Evolutionary conservation across 164 flowering plant species (phyloP).

Genomic region (Berberis thunbergii): DNA sequence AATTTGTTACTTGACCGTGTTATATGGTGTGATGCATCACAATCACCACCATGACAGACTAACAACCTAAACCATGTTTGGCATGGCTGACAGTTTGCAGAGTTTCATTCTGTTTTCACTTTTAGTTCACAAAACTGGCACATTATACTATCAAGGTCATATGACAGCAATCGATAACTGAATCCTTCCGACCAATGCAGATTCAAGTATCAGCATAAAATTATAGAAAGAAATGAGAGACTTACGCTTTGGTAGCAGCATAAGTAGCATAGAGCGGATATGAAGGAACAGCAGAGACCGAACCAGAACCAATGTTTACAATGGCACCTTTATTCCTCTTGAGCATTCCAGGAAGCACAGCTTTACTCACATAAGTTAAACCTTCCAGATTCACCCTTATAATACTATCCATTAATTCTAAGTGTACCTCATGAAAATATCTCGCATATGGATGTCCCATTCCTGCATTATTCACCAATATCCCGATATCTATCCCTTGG

Average conservation of each 20-base stretch:
- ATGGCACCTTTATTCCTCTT: conserved; percentile 18
- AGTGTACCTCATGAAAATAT: conserved; percentile 12
- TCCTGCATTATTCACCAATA: conserved; percentile 52
- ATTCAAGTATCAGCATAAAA: background rate
- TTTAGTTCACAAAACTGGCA: too few species aligned
- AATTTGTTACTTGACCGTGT: too few species aligned
- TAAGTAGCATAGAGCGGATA: conserved; percentile 13
- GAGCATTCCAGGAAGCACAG: conserved; percentile 14
- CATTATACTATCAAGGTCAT: background rate
- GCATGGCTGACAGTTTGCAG: too few species aligned
- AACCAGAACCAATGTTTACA: conserved; percentile 14
- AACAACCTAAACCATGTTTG: too few species aligned
- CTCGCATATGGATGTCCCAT: conserved; percentile 16
- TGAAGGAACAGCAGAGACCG: conserved; percentile 1
- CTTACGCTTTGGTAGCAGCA: conserved; percentile 19
- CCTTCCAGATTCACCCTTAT: conserved; percentile 10
- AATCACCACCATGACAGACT: too few species aligned
- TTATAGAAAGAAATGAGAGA: background rate
- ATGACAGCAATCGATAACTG: background rate
- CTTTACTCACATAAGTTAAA: conserved; percentile 10
- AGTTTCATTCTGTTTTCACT: too few species aligned
- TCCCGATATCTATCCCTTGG: conserved; percentile 41
- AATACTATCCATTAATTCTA: background rate
- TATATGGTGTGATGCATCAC: too few species aligned
- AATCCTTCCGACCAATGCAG: background rate